phyloP scores from a whole-genome alignment of 106 monocot species.

The Phalaenopsis aphrodite region DNA sequence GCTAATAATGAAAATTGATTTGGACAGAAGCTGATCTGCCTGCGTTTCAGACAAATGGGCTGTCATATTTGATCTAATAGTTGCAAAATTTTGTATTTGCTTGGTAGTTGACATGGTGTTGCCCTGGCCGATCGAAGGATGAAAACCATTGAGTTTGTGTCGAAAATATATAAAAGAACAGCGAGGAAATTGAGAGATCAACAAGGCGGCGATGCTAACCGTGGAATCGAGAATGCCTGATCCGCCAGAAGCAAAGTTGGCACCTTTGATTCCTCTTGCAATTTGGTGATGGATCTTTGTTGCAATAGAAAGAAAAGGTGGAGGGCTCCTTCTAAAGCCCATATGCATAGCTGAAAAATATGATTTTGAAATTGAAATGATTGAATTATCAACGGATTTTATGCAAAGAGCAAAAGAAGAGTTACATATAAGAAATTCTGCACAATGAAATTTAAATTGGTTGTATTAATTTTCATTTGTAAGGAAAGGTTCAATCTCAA shows the following conservation, averaged over 20 bases:
- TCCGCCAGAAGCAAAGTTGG: constrained; percentile 49
- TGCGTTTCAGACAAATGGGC: constrained; percentile 1
- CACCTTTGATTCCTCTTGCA: constrained; percentile 26
- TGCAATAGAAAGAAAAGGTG: constrained; percentile 41
- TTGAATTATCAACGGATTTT: not conserved
- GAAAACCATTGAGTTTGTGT: not conserved
- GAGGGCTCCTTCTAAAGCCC: constrained; percentile 53
- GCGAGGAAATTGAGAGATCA: not conserved
- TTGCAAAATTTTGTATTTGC: constrained; percentile 33
- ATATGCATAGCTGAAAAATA: constrained; percentile 33
- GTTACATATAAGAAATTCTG: not conserved
- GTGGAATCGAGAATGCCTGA: constrained; percentile 43
- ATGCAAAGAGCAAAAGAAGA: not conserved
- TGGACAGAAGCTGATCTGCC: constrained; percentile 15
- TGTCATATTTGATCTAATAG: constrained; percentile 21
- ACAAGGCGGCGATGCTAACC: constrained; percentile 5
- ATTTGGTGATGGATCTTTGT: constrained; percentile 18
- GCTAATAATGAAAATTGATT: constrained; percentile 45
- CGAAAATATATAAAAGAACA: not conserved
- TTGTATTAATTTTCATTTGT: not conserved
- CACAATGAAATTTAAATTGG: not conserved
- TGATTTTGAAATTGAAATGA: not conserved
- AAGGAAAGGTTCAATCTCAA: not conserved
- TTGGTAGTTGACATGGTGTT: constrained; percentile 26
- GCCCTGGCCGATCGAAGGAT: constrained; percentile 21